Evolutionary conservation across 2,329 filamentous ascomycete species (phyloP), one percentile per base, ranked within the genome.

Genomic region (Xenosphaeropsis pyriputrescens): DNA sequence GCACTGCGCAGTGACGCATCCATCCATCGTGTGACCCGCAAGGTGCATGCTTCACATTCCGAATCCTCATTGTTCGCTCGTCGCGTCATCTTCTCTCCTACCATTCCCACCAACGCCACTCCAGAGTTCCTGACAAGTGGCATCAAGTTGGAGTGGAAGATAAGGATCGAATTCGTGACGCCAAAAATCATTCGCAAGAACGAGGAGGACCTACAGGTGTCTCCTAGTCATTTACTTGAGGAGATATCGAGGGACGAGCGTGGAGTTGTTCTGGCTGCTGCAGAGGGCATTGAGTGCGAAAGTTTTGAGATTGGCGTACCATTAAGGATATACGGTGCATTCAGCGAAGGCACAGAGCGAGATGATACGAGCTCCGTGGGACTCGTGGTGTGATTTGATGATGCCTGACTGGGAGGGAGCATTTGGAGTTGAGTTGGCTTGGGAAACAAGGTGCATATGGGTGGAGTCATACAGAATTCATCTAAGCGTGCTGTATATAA

Each of bases 51-150:
- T 1, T 76, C 76, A 9, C 74, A 76, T 19, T 85, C 84, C 17
- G 86, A 94, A 56, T 85, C 83, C 22, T 81, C 85, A 0, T 65
- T 96, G 4, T 95, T 82, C 55, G 76, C 86, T 2, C 72, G 81
- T 6, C 71, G 85, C 36, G 68, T 89, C 16, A 75, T 83, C 6
- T 95, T 96, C 51, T 78, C 69, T 7, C 82, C 86, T 0, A 81
- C 84, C 0, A 86, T 98, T 35, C 91, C 91, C 0, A 70, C 81
- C 14, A 70, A 69, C 12, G 86, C 85, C 0, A 94, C 88, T 1
- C 91, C 91, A 0, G 86, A 91, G 45, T 93, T 98, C 47, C 72
- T 93, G 34, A 98, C 91, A 0, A 93, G 77, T 43, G 88, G 88
- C 2, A 74, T 98, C 4, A 82, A 74, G 45, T 64, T 95, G 18